Evolutionary conservation across 1,139 yeast genomes (phyloP).

Genomic region (Pichia sp.): DNA sequence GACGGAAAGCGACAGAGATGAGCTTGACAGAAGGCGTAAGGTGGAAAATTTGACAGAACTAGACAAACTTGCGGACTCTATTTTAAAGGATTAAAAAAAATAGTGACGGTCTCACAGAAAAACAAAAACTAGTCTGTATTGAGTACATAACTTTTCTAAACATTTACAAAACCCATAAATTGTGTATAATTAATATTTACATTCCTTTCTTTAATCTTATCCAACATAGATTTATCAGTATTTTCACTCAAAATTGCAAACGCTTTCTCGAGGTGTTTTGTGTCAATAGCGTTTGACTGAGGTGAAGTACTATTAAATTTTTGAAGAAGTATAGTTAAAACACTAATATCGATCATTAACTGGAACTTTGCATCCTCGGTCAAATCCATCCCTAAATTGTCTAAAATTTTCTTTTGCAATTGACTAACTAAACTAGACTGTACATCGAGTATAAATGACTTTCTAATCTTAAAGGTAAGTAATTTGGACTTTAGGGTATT

Average conservation of each 20-base stretch:
- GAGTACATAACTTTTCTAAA: background rate
- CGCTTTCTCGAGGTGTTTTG: slow-evolving; percentile 15
- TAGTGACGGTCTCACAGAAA: no score
- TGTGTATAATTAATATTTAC: slow-evolving; percentile 21
- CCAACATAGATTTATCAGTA: slow-evolving; percentile 15
- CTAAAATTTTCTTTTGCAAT: slow-evolving; percentile 19
- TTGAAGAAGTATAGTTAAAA: slow-evolving; percentile 19
- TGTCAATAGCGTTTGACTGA: slow-evolving; percentile 15
- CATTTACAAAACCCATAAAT: slow-evolving; percentile 22
- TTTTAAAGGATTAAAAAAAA: slow-evolving; percentile 18
- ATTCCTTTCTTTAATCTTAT: slow-evolving; percentile 17
- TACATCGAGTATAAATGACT: slow-evolving; percentile 18
- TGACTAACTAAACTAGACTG: slow-evolving; percentile 21
- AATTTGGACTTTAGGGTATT: slow-evolving; percentile 35
- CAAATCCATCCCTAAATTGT: slow-evolving; percentile 13
- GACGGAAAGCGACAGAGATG: no score
- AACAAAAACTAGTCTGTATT: background rate
- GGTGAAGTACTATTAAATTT: slow-evolving; percentile 17
- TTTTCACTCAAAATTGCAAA: slow-evolving; percentile 17
- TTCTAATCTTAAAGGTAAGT: slow-evolving; percentile 16
- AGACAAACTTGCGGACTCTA: slow-evolving; percentile 26
- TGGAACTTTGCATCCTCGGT: slow-evolving; percentile 22
- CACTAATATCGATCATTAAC: slow-evolving; percentile 22
- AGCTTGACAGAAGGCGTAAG: slow-evolving; percentile 5
- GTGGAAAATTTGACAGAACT: slow-evolving; percentile 32